phyloP scores from a whole-genome alignment of 352 stramenopile genomes.

The Plasmopara viticola region DNA sequence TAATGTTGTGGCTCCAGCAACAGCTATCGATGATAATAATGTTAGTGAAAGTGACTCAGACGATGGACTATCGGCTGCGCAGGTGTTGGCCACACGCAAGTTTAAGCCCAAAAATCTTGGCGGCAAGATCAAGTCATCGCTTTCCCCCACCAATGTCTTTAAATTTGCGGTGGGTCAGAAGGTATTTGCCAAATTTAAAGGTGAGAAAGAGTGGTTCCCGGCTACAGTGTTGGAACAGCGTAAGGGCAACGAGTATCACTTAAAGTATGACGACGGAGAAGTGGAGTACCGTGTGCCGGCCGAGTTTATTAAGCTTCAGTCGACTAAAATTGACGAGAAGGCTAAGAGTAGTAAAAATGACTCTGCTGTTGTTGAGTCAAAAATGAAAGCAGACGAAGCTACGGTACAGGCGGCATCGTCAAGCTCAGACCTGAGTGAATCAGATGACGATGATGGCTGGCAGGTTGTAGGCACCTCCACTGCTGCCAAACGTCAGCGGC shows the following conservation, averaged over 20 bases:
- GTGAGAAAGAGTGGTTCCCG: slow-evolving; percentile 54
- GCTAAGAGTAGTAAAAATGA: slow-evolving; percentile 6
- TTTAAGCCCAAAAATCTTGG: slow-evolving; percentile 61
- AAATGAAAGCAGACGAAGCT: slow-evolving; percentile 9
- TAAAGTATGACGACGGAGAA: slow-evolving; percentile 75
- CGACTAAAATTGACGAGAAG: slow-evolving; percentile 11
- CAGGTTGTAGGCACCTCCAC: slow-evolving; percentile 44
- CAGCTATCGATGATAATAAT: slow-evolving; percentile 13
- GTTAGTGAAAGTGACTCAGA: slow-evolving; percentile 46
- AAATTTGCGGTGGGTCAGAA: slow-evolving; percentile 36
- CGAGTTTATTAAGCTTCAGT: slow-evolving; percentile 34
- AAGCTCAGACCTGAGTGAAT: slow-evolving; percentile 20
- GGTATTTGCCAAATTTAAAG: slow-evolving; percentile 57
- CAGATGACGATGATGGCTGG: slow-evolving; percentile 64
- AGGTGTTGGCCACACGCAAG: slow-evolving; percentile 53
- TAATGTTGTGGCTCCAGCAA: slow-evolving; percentile 4
- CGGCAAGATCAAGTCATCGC: slow-evolving; percentile 22
- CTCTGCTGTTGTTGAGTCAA: slow-evolving; percentile 1
- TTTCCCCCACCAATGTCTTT: slow-evolving; percentile 13
- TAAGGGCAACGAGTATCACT: slow-evolving; percentile 64
- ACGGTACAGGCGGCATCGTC: slow-evolving; percentile 9
- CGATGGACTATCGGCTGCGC: slow-evolving; percentile 45
- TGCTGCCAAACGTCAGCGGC: slow-evolving; percentile 17
- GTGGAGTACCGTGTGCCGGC: slow-evolving; percentile 64
- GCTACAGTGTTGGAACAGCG: slow-evolving; percentile 59